Evolutionary conservation across 1,284 basidiomycete species (phyloP).

Genomic region (Entoloma clypeatum): DNA sequence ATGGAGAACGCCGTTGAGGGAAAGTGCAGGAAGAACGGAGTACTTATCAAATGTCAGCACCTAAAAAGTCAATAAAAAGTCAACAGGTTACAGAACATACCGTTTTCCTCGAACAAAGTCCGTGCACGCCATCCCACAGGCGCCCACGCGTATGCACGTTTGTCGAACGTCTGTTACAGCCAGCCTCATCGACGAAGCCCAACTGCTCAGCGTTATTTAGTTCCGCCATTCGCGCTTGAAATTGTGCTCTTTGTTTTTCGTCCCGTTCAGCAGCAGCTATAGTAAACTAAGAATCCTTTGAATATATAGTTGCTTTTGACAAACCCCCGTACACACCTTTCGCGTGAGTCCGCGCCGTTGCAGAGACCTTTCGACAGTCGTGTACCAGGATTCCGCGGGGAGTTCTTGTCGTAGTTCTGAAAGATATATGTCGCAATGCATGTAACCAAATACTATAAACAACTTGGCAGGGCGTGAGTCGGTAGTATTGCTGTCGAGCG

Average conservation of each 20-base stretch:
- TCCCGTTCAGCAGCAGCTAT: not conserved
- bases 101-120: slow-evolving; percentile 5
- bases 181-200: slow-evolving; percentile 9
- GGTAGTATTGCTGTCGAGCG: not conserved
- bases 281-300: not conserved
- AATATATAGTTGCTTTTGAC: not conserved
- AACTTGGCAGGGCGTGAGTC: no score
- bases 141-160: slow-evolving; percentile 3
- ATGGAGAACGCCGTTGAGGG: slow-evolving; percentile 24
- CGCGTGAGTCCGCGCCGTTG: not conserved
- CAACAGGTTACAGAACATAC: no score
- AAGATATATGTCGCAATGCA: slow-evolving; percentile 4
- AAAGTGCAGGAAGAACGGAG: slow-evolving; percentile 32
- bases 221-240: not conserved
- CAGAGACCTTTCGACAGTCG: not conserved
- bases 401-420: slow-evolving; percentile 1
- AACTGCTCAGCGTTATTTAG: slow-evolving; percentile 3
- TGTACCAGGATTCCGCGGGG: not conserved
- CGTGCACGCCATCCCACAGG: not conserved
- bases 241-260: not conserved
- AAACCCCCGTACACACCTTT: not conserved
- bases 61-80: not conserved
- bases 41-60: slow-evolving; percentile 24
- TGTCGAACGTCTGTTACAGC: slow-evolving; percentile 1
- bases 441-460: not conserved